phyloP scores from a whole-genome alignment of 768 basidiomycete species.

The Lenzites betulinus region DNA sequence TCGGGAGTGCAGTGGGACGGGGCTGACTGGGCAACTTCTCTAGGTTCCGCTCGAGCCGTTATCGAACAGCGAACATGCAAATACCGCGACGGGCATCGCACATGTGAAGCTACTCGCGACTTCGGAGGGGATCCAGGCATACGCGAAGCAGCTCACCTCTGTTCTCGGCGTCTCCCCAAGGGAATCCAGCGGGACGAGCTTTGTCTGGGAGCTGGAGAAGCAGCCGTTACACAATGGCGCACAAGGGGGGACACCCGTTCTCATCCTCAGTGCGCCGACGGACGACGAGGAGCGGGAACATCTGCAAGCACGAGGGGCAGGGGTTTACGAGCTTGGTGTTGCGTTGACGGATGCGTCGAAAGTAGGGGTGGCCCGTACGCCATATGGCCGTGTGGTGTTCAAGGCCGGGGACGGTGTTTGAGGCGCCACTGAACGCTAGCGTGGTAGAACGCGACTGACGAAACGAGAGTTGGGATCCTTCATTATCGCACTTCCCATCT shows the following conservation, averaged over 20 bases:
- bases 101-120: conserved; percentile 48
- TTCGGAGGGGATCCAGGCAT: conserved; percentile 29
- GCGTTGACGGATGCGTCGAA: conserved; percentile 34
- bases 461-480: no score
- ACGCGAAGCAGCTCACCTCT: conserved; percentile 45
- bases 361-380: conserved; percentile 41
- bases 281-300: conserved; percentile 40
- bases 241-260: conserved; percentile 22
- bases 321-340: conserved; percentile 59
- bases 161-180: conserved; percentile 48
- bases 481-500: no score
- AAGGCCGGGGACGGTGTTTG: no score
- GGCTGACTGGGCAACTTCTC: neutral
- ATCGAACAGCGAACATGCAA: conserved; percentile 52
- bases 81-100: conserved; percentile 50
- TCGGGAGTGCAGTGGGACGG: no score
- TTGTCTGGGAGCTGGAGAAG: conserved; percentile 48
- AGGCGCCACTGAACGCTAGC: no score
- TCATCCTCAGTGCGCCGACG: conserved; percentile 41
- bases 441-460: no score
- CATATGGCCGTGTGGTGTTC: conserved; percentile 52
- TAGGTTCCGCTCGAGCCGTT: conserved; percentile 54
- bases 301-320: conserved; percentile 32
- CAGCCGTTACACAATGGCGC: conserved; percentile 10
- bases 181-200: conserved; percentile 26